Percentiles rank a stretch among this genome's conserved stretches.
Evolutionary conservation across 805 yeast species (phyloP).

Genomic region (Wickerhamiella dianesei): DNA sequence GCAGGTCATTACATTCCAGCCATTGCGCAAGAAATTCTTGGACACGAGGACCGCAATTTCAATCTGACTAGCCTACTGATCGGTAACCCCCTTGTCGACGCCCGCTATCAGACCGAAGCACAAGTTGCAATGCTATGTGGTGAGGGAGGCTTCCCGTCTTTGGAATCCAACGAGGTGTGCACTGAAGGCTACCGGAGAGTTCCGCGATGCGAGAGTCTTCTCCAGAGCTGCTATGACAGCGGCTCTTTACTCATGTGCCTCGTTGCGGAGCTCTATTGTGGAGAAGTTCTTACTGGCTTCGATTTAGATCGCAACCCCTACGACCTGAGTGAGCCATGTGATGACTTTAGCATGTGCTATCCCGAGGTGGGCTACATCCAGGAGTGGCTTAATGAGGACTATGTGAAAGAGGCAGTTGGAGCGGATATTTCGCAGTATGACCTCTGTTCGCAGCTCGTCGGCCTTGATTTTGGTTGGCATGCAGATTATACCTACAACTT

Average conservation of each 20-base stretch:
- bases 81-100: constrained; percentile 91
- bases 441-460: constrained; percentile 48
- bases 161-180: constrained; percentile 68
- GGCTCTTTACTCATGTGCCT: constrained; percentile 73
- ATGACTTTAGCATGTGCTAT: constrained; percentile 48
- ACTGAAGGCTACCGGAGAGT: constrained; percentile 49
- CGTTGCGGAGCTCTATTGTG: constrained; percentile 85
- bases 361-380: constrained; percentile 61
- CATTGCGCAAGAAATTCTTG: constrained; percentile 46
- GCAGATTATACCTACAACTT: constrained; percentile 93
- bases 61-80: constrained; percentile 70
- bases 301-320: constrained; percentile 83
- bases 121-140: constrained; percentile 95
- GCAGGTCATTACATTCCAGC: constrained; percentile 94
- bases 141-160: constrained; percentile 66
- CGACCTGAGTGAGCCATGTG: constrained; percentile 76
- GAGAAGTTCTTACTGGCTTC: constrained; percentile 58
- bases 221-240: constrained; percentile 63
- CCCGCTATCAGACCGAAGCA: constrained; percentile 63
- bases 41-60: constrained; percentile 42
- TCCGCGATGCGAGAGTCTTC: constrained; percentile 66
- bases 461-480: constrained; percentile 64
- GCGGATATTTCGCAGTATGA: constrained; percentile 65
- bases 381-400: constrained; percentile 59
- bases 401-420: constrained; percentile 71